Conservation (phyloP, 805 yeast species). For the Candida endomychidarum region DNA sequence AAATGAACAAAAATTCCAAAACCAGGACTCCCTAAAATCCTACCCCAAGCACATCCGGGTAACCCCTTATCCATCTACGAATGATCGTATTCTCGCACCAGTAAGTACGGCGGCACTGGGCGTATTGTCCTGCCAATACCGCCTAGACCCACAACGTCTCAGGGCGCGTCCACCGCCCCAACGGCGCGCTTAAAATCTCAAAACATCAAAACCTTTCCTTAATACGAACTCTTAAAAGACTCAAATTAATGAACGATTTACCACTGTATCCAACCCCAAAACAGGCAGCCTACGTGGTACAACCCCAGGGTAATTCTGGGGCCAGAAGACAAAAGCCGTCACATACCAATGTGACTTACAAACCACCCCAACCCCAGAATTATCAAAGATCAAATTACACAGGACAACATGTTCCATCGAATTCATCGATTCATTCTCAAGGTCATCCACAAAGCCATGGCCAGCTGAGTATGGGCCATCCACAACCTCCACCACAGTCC, state of each 20-base stretch:
- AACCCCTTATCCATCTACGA: too few species aligned
- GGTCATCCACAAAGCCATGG: too few species aligned
- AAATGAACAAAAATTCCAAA: too few species aligned
- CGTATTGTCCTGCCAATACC: too few species aligned
- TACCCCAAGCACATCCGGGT: too few species aligned
- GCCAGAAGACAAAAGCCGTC: conserved; percentile 13
- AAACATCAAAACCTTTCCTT: conserved; percentile 1
- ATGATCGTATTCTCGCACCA: too few species aligned
- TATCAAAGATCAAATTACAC: conserved; percentile 4
- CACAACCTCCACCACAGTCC: conserved; percentile 12
- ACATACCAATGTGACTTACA: conserved; percentile 13
- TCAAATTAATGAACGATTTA: conserved; percentile 29
- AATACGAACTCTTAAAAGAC: not conserved
- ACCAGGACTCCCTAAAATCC: too few species aligned
- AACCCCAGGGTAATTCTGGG: conserved; percentile 12
- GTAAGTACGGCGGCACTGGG: too few species aligned
- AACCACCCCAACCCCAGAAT: conserved; percentile 16
- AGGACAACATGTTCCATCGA: conserved; percentile 8
- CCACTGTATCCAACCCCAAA: conserved; percentile 48
- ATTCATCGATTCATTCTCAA: conserved; percentile 1
- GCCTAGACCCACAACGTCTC: too few species aligned
- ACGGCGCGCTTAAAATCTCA: too few species aligned
- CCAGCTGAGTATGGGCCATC: too few species aligned
- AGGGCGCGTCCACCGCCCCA: too few species aligned
- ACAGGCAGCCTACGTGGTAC: conserved; percentile 38